Evolutionary conservation across 2,329 filamentous ascomycete genomes (phyloP), one percentile per base, ranked within the genome.

Genomic region (Penicillium concentricum): DNA sequence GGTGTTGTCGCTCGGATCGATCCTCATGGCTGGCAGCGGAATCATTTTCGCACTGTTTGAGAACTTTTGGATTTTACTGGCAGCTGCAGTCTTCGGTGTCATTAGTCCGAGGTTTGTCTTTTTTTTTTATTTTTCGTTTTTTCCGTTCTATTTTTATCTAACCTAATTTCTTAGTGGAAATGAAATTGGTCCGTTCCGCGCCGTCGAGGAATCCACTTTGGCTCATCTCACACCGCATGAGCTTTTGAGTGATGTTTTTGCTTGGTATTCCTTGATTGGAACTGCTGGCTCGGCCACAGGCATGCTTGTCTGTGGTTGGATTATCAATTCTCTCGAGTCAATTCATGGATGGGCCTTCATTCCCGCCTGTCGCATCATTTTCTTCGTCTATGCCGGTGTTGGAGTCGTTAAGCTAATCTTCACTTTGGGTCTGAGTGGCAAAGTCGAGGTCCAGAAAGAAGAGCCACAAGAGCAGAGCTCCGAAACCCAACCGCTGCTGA

Each of bases 121-220:
- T 6, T 47, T 35, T 16, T 15, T 43, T 26, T n/a, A 18, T 13
- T 10, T 45, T 24, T 30, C 15, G 28, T 43, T 37, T 22, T 52
- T 18, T 12, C 16, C 30, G 4, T 32, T 13, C 22, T 18, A n/a
- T 15, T 42, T 39, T 34, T 30, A 50, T 32, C 41, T 42, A 15
- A 28, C 28, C 24, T 51, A 26, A 56, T 35, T 24, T 49, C 24
- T 45, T 13, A 75, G 73, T 63, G 86, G 86, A 7, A 82, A 84
- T 16, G 87, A 89, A 61, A 87, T 88, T 66, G 87, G 86, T 0
- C 86, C 87, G 0, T 89, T 89, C 62, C 77, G 86, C 37, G 84
- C 84, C 4, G 83, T 89, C 32, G 87, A 89, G 67, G 86, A 89
- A 75, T 85, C 82, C 0, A 84, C 82, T 34, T 68, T 88, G 8